Conservation (phyloP, 306 rosid species). For the Quercus aquifolioides region DNA sequence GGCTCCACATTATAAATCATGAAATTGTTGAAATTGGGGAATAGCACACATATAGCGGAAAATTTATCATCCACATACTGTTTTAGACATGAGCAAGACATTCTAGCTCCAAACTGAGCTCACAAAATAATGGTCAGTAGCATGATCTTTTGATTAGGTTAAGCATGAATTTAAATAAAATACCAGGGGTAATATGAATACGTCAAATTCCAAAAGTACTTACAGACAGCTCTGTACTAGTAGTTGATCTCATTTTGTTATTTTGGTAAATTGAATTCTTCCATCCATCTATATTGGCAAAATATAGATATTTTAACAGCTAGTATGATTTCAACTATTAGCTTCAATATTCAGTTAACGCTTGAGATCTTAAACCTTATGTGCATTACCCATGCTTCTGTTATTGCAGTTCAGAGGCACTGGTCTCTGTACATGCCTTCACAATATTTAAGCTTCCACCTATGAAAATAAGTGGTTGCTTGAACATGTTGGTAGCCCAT, state of each 20-base stretch:
- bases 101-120: background rate
- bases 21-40: too few species aligned
- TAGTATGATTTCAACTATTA: background rate
- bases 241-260: background rate
- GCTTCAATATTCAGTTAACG: background rate
- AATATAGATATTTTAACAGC: background rate
- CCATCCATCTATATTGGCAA: background rate
- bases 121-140: too few species aligned
- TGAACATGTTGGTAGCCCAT: background rate
- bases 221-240: too few species aligned
- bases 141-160: too few species aligned
- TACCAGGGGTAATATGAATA: background rate
- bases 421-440: background rate
- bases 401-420: background rate
- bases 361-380: background rate
- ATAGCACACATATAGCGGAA: background rate
- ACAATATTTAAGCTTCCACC: background rate
- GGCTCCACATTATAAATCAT: background rate
- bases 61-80: too few species aligned
- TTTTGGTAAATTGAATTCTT: background rate
- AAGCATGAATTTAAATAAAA: background rate
- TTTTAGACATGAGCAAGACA: too few species aligned
- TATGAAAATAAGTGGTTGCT: background rate
- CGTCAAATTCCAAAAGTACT: background rate
- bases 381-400: too few species aligned